These are phyloP conservation scores for Micractinium sp. DNA, from an alignment of 139 green algal genomes.

Conservation along the genomic window DNA sequence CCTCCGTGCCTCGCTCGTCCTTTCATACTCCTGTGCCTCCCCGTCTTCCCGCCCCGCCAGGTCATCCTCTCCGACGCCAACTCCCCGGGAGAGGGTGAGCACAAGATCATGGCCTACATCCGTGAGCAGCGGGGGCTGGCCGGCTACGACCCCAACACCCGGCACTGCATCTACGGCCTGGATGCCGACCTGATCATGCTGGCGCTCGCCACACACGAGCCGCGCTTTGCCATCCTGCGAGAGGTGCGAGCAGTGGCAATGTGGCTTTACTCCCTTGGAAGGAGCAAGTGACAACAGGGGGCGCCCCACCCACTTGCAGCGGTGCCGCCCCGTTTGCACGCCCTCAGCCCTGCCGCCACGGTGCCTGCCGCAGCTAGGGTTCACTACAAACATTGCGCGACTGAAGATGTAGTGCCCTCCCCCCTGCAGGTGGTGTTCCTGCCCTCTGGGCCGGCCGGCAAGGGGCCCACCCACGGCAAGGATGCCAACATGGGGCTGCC, in stretches of 20 bases:
- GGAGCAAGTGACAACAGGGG: too few species aligned
- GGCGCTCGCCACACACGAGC: constrained; percentile 91
- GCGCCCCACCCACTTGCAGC: too few species aligned
- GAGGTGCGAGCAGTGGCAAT: constrained; percentile 72
- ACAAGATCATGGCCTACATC: constrained; percentile 97
- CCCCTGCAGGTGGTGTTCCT: constrained; percentile 21
- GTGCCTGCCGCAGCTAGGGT: too few species aligned
- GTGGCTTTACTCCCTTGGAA: too few species aligned
- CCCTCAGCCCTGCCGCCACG: too few species aligned
- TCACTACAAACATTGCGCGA: too few species aligned
- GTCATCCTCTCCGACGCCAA: constrained; percentile 94
- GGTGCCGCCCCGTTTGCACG: too few species aligned
- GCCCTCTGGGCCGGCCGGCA: not conserved
- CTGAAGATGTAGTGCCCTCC: not conserved
- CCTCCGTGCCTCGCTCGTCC: not conserved
- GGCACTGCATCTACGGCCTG: constrained; percentile 93
- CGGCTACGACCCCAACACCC: constrained; percentile 86
- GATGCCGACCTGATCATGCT: constrained; percentile 99
- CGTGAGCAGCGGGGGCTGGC: constrained; percentile 86
- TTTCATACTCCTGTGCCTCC: too few species aligned
- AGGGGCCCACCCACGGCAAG: not conserved
- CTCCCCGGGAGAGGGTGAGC: constrained; percentile 96
- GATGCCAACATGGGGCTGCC: constrained; percentile 18
- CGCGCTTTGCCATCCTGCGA: constrained; percentile 89
- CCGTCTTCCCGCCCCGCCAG: constrained; percentile 47